Evolutionary conservation across 73 alveolate species (phyloP).

Genomic region (Symbiodinium pilosum): DNA sequence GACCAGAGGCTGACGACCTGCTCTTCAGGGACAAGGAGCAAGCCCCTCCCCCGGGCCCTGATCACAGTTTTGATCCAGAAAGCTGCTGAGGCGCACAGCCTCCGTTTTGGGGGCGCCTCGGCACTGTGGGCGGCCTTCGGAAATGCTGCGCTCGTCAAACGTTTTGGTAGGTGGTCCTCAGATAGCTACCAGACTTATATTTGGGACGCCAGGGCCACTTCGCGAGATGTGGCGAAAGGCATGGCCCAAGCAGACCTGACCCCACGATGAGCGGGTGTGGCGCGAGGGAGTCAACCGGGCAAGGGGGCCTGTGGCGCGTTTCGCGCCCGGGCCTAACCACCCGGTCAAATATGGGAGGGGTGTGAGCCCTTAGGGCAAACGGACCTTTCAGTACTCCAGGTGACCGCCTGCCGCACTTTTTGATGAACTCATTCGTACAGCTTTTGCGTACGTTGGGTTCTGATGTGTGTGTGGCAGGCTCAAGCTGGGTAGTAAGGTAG

Average conservation of each 20-base stretch:
- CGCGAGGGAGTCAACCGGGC: neutral
- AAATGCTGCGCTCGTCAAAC: conserved; percentile 10
- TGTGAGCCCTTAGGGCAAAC: neutral
- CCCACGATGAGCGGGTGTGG: neutral
- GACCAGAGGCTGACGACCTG: neutral
- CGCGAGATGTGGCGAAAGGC: neutral
- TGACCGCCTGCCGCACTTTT: no score
- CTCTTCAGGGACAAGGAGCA: neutral
- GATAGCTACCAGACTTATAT: conserved; percentile 27
- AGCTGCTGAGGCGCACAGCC: neutral
- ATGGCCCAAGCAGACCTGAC: conserved; percentile 22
- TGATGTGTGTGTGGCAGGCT: no score
- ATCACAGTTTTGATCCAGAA: neutral
- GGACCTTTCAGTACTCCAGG: neutral
- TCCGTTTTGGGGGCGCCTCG: conserved; percentile 32
- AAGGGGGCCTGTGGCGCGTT: conserved; percentile 83
- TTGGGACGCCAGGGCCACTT: conserved; percentile 28
- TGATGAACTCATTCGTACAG: no score
- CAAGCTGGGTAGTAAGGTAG: no score
- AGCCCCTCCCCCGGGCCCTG: neutral
- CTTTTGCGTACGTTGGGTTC: no score
- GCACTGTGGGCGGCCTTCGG: conserved; percentile 29
- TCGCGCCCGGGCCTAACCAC: conserved; percentile 49
- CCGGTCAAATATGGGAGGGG: neutral
- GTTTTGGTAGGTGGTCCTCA: conserved; percentile 46